Base-by-base conservation (phyloP, 2,329 filamentous ascomycete species). In the Colletotrichum godetiae region DNA sequence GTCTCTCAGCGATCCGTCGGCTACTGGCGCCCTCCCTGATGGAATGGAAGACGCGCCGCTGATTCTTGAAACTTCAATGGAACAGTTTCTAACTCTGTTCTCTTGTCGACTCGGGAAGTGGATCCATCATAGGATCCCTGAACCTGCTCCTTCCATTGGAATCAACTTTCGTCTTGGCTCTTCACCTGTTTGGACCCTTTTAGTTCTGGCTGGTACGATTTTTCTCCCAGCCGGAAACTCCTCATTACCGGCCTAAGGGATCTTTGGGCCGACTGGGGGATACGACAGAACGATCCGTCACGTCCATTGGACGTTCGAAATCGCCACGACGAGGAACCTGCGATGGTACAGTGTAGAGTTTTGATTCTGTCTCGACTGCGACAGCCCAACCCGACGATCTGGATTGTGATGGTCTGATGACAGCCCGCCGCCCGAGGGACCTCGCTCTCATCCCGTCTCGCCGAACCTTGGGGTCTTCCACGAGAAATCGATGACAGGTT, bases 31-130 rank as follows among this genome's bases (percentile, higher is more conserved):
- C 27, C 15, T 52, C 60, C 29, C 37, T 56, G 56, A 46, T 60
- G 55, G 67, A 42, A 6, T 35, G 58, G 35, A 61, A 65, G 60
- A 29, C 56, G 60, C 67, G 59, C 59, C 35, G 59, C 60, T 66
- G 56, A n/a, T 69, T 73, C 67, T 66, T 71, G 71, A 73, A 73
- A 73, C 71, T 71, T 71, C 22, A 73, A 73, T 73, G 71, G 71
- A 73, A 73, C 71, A 71, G 60, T 70, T 61, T 57, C 70, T 24
- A 73, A 73, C 67, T 73, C 29, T 73, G 37, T 61, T 64, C 67
- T 52, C 60, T 35, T 11, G 56, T 70, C 46, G 49, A 63, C 58
- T 73, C 60, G 71, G 67, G 67, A 65, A 70, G 60, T 71, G 71
- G 71, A 57, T 35, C 37, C 37, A 56, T 49, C 22, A 29, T 61